phyloP scores from a whole-genome alignment of 306 rosid genomes.

The Inga oerstediana region DNA sequence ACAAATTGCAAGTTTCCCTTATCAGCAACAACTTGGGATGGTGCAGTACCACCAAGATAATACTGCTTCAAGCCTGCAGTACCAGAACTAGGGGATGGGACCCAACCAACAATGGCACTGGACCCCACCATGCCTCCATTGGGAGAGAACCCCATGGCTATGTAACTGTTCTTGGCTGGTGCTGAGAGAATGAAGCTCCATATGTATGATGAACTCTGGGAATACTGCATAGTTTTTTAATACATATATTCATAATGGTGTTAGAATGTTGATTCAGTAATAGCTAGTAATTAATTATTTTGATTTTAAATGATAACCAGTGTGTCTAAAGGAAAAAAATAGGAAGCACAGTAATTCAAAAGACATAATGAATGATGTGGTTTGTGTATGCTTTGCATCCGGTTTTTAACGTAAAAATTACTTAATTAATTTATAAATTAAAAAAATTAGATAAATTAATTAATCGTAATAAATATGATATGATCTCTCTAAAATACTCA shows the following conservation, averaged over 20 bases:
- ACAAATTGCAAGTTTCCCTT: slow-evolving; percentile 53
- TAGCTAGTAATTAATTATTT: not conserved
- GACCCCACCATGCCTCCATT: slow-evolving; percentile 72
- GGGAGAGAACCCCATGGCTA: slow-evolving; percentile 75
- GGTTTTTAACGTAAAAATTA: no score
- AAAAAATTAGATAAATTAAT: no score
- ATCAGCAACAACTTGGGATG: slow-evolving; percentile 49
- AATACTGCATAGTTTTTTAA: slow-evolving; percentile 48
- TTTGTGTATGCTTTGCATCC: no score
- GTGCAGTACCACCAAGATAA: slow-evolving; percentile 55
- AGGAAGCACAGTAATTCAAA: no score
- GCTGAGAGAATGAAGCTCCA: slow-evolving; percentile 82
- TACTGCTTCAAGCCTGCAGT: slow-evolving; percentile 51
- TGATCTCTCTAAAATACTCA: no score
- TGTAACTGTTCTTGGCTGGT: slow-evolving; percentile 53
- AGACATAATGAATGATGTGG: no score
- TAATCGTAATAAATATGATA: no score
- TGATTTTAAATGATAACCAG: not conserved
- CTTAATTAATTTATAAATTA: no score
- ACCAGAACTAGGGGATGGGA: slow-evolving; percentile 39
- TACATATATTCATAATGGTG: not conserved
- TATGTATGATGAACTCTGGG: slow-evolving; percentile 40
- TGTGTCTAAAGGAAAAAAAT: not conserved
- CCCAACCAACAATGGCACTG: slow-evolving; percentile 86
- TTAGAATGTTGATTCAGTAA: not conserved